These are phyloP conservation scores for Tuber umbilicatum DNA, from an alignment of 495 filamentous ascomycete species.

Conservation along the genomic window DNA sequence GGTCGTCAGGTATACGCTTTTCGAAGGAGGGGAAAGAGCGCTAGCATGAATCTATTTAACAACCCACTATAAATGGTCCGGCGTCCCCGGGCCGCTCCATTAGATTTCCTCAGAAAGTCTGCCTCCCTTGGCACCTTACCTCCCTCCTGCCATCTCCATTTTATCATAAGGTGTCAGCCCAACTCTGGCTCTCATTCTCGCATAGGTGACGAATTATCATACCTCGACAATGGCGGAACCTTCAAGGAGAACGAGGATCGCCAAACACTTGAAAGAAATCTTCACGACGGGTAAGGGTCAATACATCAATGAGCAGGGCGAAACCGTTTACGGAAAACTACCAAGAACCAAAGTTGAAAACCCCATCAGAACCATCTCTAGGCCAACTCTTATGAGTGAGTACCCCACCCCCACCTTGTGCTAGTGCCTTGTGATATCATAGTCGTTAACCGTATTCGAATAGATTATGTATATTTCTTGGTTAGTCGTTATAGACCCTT, in stretches of 20 bases:
- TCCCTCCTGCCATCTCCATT: not conserved
- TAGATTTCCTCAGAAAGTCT: not conserved
- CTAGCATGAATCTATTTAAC: not conserved
- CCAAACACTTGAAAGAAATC: conserved; percentile 39
- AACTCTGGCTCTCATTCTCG: not conserved
- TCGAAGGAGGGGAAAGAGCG: not conserved
- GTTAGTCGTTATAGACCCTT: conserved; percentile 25
- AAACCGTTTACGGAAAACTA: conserved; percentile 39
- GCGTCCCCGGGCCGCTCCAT: not conserved
- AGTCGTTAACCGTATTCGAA: not conserved
- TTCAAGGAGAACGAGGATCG: conserved; percentile 19
- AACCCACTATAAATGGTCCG: not conserved
- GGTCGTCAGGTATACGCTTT: not conserved
- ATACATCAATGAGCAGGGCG: conserved; percentile 39
- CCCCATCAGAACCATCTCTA: conserved; percentile 35
- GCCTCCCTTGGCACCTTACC: not conserved
- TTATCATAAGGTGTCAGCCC: not conserved
- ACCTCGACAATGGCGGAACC: conserved; percentile 19
- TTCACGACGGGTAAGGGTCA: conserved; percentile 38
- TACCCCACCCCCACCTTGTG: not conserved
- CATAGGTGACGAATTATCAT: not conserved
- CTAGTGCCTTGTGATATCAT: not conserved
- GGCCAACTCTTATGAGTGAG: conserved; percentile 37
- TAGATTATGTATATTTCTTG: conserved; percentile 41
- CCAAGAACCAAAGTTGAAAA: conserved; percentile 39